A percentile compares a stretch with the other conserved stretches of the same genome.
Conservation (phyloP, 768 basidiomycete genomes). For the Amanita molliuscula region DNA sequence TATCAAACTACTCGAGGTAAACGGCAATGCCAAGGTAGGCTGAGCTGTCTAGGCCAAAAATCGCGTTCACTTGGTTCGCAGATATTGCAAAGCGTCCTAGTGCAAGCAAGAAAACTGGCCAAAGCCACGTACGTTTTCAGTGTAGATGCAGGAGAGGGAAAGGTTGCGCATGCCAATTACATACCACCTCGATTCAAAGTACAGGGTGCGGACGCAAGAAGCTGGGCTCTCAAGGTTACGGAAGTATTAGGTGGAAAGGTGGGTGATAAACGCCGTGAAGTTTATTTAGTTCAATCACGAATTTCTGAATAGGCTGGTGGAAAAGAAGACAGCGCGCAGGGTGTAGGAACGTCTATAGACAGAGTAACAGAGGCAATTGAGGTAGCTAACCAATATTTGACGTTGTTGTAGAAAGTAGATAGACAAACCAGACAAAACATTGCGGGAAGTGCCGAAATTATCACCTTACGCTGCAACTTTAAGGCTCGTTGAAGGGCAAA, state of each 20-base stretch:
- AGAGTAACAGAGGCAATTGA: slow-evolving; percentile 60
- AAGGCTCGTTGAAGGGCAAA: background rate
- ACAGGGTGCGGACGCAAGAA: slow-evolving; percentile 70
- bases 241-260: slow-evolving; percentile 90
- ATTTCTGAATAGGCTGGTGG: slow-evolving; percentile 66
- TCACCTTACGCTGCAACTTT: too few relatives aligned
- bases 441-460: background rate
- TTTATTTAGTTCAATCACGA: background rate
- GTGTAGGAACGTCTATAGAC: slow-evolving; percentile 60
- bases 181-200: slow-evolving; percentile 49
- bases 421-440: background rate
- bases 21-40: slow-evolving; percentile 76
- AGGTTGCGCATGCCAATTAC: slow-evolving; percentile 83
- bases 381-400: slow-evolving; percentile 39
- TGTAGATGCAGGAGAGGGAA: slow-evolving; percentile 53
- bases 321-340: slow-evolving; percentile 87
- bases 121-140: slow-evolving; percentile 90
- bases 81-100: slow-evolving; percentile 67
- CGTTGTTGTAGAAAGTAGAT: background rate
- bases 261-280: slow-evolving; percentile 9
- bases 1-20: slow-evolving; percentile 61
- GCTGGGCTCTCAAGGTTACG: slow-evolving; percentile 76
- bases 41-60: background rate
- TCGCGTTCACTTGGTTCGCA: slow-evolving; percentile 16
- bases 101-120: slow-evolving; percentile 68